Evolutionary conservation across 176 grass and related monocot species (phyloP).

Genomic region (Bromus sterilis): DNA sequence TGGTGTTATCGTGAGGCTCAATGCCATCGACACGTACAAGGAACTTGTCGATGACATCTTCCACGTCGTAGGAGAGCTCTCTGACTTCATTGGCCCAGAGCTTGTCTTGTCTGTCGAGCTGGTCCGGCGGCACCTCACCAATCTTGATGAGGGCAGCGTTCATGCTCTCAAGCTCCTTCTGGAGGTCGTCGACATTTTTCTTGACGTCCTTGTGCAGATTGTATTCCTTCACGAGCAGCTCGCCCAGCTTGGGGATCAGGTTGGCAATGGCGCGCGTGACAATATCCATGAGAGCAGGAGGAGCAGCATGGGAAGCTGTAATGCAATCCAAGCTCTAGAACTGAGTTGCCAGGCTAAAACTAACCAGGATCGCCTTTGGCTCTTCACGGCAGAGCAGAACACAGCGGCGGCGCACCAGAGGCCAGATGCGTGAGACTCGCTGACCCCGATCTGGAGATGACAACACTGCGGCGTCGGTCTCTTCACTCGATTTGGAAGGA

Average conservation of each 20-base stretch:
- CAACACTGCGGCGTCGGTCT: too few relatives aligned
- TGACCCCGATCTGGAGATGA: too few relatives aligned
- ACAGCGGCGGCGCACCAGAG: too few relatives aligned
- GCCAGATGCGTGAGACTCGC: too few relatives aligned
- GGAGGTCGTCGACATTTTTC: fast-evolving
- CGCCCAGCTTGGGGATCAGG: not conserved
- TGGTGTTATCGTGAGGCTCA: fast-evolving
- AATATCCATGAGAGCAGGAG: not conserved
- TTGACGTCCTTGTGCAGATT: not conserved
- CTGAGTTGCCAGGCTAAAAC: not conserved
- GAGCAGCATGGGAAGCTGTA: not conserved
- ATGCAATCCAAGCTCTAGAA: not conserved
- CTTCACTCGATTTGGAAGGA: too few relatives aligned
- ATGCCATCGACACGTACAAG: not conserved
- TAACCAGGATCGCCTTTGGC: too few relatives aligned
- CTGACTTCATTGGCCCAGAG: not conserved
- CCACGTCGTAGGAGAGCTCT: not conserved
- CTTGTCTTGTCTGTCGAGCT: not conserved
- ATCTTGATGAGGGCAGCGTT: not conserved
- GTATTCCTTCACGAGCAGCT: not conserved
- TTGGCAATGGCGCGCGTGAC: not conserved
- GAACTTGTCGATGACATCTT: not conserved
- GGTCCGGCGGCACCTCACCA: not conserved
- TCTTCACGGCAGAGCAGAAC: too few relatives aligned
- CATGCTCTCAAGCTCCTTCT: not conserved